Evolutionary conservation across 2,329 filamentous ascomycete species (phyloP), one percentile per base, ranked within the genome.

Genomic region (Colletotrichum sp.): DNA sequence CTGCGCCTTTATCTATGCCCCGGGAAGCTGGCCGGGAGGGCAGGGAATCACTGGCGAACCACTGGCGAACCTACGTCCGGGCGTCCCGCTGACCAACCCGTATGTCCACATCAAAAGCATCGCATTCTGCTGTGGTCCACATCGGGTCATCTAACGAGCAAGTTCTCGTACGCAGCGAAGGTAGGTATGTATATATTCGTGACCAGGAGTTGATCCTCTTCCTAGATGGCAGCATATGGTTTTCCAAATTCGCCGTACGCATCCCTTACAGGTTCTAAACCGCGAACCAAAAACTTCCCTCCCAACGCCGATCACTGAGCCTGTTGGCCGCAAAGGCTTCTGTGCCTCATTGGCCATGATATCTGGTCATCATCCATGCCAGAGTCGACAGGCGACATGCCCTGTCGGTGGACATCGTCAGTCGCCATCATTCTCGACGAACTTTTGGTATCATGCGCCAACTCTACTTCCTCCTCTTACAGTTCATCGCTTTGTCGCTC

Each of bases 361-460:
- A 48, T 64, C 43, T 59, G 14, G 30, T 75, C 69, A 26, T 74
- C 26, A n/a, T n/a, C 62, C 62, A 72, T 63, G 32, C 62, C n/a
- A 43, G 36, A 26, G 55, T 52, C 55, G 43, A 26, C 34, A 6
- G 56, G 32, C 73, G 69, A 75, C 69, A 73, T 75, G 73, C 48
- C 69, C 73, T 59, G 24, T 73, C 32, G 21, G 34, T 55, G 69
- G 69, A 68, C 73, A 75, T 75, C 73, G 62, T 75, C 26, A 75
- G 69, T 59, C 73, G 73, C 73, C 48, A 34, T 64, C 56, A 28
- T 18, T 62, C 16, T 67, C 13, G 69, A 56, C 58, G 56, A 58
- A 66, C 32, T n/a, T 24, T 21, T 55, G 36, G 30, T 52, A 68
- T 26, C 59, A 36, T 21, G 48, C 64, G 24, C 21, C 18, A 16